Conservation (phyloP, 1,284 basidiomycete genomes). For the Rhodotorula sp. region DNA sequence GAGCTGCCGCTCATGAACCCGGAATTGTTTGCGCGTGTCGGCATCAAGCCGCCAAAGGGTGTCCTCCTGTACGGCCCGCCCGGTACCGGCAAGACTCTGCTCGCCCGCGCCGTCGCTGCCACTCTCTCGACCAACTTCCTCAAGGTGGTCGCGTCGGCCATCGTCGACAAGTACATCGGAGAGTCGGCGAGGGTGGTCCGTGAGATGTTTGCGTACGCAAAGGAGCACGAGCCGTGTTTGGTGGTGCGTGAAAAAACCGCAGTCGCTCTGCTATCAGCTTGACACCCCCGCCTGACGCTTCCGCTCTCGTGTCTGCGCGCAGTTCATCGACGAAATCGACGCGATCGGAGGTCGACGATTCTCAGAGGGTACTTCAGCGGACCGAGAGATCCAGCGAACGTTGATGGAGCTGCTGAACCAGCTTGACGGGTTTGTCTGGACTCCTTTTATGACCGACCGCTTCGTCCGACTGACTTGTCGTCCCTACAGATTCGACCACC, state of each 20-base stretch:
- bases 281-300: background rate
- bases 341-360: conserved; percentile 94
- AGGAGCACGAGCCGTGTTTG: conserved; percentile 96
- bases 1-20: conserved; percentile 94
- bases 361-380: conserved; percentile 96
- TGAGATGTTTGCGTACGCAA: conserved; percentile 98
- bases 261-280: background rate
- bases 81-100: conserved; percentile 91
- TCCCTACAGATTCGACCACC: conserved; percentile 69
- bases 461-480: background rate
- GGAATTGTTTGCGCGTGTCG: conserved; percentile 90
- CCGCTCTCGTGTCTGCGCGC: background rate
- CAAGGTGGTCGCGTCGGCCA: conserved; percentile 97
- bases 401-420: conserved; percentile 99
- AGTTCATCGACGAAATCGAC: conserved; percentile 98
- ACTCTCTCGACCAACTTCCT: conserved; percentile 96
- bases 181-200: conserved; percentile 91
- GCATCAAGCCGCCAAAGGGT: conserved; percentile 93
- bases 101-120: conserved; percentile 93
- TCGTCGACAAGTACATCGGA: conserved; percentile 99
- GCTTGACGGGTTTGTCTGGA: conserved; percentile 74
- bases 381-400: conserved; percentile 97
- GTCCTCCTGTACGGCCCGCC: conserved; percentile 90
- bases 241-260: conserved; percentile 54
- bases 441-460: background rate